Evolutionary conservation across 257 asterid genomes (phyloP).

Genomic region (Linaria vulgaris): DNA sequence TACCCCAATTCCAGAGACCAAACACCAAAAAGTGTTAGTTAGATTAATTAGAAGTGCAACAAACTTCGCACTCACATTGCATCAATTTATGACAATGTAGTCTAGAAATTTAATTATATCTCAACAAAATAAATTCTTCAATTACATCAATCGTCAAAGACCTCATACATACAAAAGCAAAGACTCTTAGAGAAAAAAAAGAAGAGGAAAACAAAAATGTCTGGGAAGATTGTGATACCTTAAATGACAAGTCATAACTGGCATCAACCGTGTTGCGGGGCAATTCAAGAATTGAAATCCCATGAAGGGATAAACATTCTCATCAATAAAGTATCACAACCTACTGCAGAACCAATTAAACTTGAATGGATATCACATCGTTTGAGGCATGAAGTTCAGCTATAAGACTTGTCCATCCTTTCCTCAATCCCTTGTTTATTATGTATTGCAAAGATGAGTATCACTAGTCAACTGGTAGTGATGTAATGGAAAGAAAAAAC

Average conservation of each 20-base stretch:
- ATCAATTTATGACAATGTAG: constrained; percentile 30
- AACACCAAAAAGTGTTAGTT: constrained; percentile 40
- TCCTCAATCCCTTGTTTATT: constrained; percentile 1
- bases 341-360: constrained; percentile 39
- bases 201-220: constrained; percentile 43
- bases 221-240: constrained; percentile 81
- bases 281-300: constrained; percentile 68
- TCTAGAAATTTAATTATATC: constrained; percentile 16
- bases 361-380: constrained; percentile 9
- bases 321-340: constrained; percentile 47
- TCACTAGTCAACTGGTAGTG: constrained; percentile 20
- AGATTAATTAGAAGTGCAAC: constrained; percentile 46
- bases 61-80: constrained; percentile 46
- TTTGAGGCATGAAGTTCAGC: background rate
- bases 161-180: constrained; percentile 37
- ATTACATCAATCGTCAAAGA: constrained; percentile 34
- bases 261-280: constrained; percentile 59
- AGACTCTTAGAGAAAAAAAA: constrained; percentile 31
- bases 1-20: constrained; percentile 61
- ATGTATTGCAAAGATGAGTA: constrained; percentile 7
- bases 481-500: constrained; percentile 46
- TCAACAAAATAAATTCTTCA: constrained; percentile 19
- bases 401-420: no score
- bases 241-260: constrained; percentile 74
- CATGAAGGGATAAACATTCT: constrained; percentile 56